phyloP scores from a whole-genome alignment of 164 flowering plant genomes.

The Nymphaea thermarum region DNA sequence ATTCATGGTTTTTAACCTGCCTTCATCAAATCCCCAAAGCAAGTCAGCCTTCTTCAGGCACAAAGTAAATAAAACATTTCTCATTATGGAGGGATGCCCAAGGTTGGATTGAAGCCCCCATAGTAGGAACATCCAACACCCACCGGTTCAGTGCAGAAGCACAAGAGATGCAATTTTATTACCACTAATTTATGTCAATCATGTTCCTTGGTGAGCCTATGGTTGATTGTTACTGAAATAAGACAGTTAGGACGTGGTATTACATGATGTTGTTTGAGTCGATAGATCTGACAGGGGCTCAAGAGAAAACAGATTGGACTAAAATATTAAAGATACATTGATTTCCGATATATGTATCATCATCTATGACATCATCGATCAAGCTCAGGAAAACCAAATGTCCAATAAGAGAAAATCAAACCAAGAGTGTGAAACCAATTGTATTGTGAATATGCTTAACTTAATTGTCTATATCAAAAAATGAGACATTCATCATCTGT shows the following conservation, averaged over 20 bases:
- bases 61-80: slow-evolving; percentile 71
- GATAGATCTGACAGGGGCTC: slow-evolving; percentile 66
- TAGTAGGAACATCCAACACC: slow-evolving; percentile 13
- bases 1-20: no score
- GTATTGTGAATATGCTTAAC: no score
- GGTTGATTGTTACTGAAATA: no score
- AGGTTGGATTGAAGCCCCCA: slow-evolving; percentile 24
- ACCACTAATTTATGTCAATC: slow-evolving; percentile 68
- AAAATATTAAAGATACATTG: slow-evolving; percentile 67
- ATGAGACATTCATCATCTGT: no score
- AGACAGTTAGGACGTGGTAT: no score
- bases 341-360: slow-evolving; percentile 37
- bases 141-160: slow-evolving; percentile 17
- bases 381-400: no score
- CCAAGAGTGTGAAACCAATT: no score
- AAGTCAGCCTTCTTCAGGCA: slow-evolving; percentile 50
- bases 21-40: slow-evolving; percentile 14
- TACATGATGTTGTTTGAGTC: slow-evolving; percentile 69
- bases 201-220: no score
- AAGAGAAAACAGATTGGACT: slow-evolving; percentile 91
- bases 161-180: slow-evolving; percentile 72
- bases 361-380: no score
- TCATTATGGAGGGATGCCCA: slow-evolving; percentile 77
- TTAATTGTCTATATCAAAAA: no score
- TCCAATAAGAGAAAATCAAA: no score